Base-by-base conservation (phyloP, 1,284 basidiomycete species). In the Inonotus hispidus region DNA sequence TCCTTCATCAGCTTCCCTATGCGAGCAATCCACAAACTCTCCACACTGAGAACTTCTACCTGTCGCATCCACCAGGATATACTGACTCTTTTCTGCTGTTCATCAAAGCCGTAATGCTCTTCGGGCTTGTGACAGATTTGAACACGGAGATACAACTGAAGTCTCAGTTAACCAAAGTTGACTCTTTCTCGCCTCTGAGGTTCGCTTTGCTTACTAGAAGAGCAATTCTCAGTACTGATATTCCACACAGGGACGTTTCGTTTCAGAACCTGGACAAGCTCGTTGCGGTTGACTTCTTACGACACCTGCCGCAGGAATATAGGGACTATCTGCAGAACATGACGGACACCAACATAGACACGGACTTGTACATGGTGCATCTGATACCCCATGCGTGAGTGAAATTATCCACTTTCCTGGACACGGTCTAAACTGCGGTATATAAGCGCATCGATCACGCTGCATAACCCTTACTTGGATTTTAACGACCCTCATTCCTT, bases 291-390 rank as follows among this genome's bases (percentile, higher is more conserved):
- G 82, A 85, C 64, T 92, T 92, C 71, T 71, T 90, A 43, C 79
- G 82, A 60, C 87, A 78, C 65, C 74, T 92, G 54, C 90, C 90
- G 0, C 79, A 78, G 57, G 79, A 79, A 56, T 88, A 79, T 73
- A 87, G 81, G 73, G 81, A 78, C 68, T 87, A 81, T 65, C 55
- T 71, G 14, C 77, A 72, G 37, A 83, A 85, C 38, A 74, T 88
- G 49, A 55, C 75, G 77, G 53, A 80, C 77, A 56, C 82, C 81
- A 76, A 75, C 8, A 73, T 92, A 50, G 89, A 92, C 68, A 90
- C 87, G 1, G 90, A 92, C 71, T 73, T 92, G 61, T 92, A 89
- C 69, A 84, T 92, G 86, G 89, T 89, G 35, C 88, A 92, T 68
- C 77, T 92, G 47, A 80, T 90, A 56, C 90, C 90, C 29, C 86